Conservation (phyloP, 2,329 filamentous ascomycete species). For the Talaromyces sp. region DNA sequence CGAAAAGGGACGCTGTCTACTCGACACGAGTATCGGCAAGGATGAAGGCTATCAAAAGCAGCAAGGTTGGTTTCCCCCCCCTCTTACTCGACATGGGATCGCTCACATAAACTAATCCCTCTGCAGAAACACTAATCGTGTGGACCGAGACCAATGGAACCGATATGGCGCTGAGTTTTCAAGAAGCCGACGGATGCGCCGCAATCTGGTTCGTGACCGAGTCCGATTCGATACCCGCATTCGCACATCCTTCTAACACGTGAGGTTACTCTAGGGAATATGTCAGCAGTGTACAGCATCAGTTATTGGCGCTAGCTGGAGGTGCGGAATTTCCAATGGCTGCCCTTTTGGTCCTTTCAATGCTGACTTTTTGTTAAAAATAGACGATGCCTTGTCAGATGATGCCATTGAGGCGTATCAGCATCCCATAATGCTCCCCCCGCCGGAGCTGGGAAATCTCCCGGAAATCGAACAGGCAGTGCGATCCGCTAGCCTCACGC, state of each 20-base stretch:
- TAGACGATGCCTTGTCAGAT: slow-evolving; percentile 84
- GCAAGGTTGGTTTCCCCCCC: slow-evolving; percentile 63
- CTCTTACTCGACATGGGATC: neutral
- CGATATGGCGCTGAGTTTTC: slow-evolving; percentile 97
- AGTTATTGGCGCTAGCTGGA: slow-evolving; percentile 58
- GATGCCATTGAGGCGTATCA: slow-evolving; percentile 69
- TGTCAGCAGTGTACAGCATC: slow-evolving; percentile 77
- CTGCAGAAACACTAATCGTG: slow-evolving; percentile 86
- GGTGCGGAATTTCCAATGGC: slow-evolving; percentile 41
- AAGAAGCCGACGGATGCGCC: slow-evolving; percentile 91
- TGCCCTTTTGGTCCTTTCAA: slow-evolving; percentile 21
- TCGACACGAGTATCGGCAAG: slow-evolving; percentile 86
- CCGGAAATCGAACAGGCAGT: slow-evolving; percentile 80
- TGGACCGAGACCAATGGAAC: slow-evolving; percentile 91
- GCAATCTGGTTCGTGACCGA: slow-evolving; percentile 69
- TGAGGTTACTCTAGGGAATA: slow-evolving; percentile 65
- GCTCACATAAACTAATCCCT: slow-evolving; percentile 21
- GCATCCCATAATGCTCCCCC: slow-evolving; percentile 68
- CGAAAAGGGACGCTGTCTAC: slow-evolving; percentile 71
- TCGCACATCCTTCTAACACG: slow-evolving; percentile 1
- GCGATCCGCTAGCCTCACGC: slow-evolving; percentile 69
- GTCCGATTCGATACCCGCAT: neutral
- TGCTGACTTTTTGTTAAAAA: slow-evolving; percentile 9
- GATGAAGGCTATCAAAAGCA: slow-evolving; percentile 98
- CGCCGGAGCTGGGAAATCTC: slow-evolving; percentile 76